Percentiles rank a stretch among this genome's conserved stretches.
Conservation (phyloP, 306 rosid genomes). For the apple (Malus domestica) region DNA sequence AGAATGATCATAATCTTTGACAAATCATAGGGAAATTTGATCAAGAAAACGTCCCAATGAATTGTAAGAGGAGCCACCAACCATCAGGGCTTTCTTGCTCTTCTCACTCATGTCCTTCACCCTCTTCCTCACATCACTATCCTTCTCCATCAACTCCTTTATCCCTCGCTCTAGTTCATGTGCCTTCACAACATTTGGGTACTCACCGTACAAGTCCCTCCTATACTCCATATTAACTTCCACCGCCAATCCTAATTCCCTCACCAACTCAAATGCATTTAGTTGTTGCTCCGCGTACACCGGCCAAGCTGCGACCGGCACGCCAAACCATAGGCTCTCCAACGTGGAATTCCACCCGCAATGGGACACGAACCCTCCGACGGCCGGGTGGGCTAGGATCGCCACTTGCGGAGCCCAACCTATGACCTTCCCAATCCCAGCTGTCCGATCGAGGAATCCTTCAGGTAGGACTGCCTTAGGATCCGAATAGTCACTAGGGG, state of each 20-base stretch:
- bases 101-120: conserved; percentile 10
- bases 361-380: conserved; percentile 15
- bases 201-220: neutral
- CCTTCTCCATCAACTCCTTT: conserved; percentile 21
- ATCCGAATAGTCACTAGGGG: neutral
- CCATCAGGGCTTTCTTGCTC: conserved; percentile 1
- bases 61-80: conserved; percentile 3
- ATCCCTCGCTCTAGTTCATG: conserved; percentile 30
- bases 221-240: conserved; percentile 10
- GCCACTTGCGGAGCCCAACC: conserved; percentile 30
- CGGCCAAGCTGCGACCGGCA: conserved; percentile 20
- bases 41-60: neutral
- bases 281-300: conserved; percentile 10
- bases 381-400: conserved; percentile 5
- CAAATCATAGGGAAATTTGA: neutral
- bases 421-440: neutral
- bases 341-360: conserved; percentile 22
- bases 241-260: conserved; percentile 4
- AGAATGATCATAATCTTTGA: neutral
- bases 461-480: neutral
- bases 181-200: conserved; percentile 1
- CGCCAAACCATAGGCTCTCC: conserved; percentile 17
- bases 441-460: conserved; percentile 4
- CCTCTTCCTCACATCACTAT: conserved; percentile 23
- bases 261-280: conserved; percentile 12